Conservation (phyloP, 225 moss, liverwort and hornwort genomes). For the Ulota crispa region DNA sequence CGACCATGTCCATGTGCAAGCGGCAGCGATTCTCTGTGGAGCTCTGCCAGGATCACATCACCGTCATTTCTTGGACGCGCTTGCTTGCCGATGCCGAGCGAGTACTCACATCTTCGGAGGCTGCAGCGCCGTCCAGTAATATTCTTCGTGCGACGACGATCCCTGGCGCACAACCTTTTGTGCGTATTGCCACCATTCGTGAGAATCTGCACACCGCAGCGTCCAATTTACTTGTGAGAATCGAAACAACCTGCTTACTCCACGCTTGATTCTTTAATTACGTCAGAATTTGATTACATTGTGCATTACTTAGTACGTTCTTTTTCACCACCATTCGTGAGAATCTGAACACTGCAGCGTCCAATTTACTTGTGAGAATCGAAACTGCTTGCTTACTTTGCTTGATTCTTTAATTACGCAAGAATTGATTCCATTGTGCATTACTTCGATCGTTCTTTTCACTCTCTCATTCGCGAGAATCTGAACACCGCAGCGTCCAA, state of each 20-base stretch:
- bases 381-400: not conserved
- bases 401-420: not conserved
- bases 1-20: constrained; percentile 43
- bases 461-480: no score
- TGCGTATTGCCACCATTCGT: not conserved
- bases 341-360: no score
- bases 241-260: not conserved
- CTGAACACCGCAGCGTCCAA: no score
- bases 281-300: not conserved
- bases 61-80: constrained; percentile 44
- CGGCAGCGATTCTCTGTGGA: constrained; percentile 57
- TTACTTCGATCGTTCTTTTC: no score
- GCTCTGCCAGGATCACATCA: constrained; percentile 25
- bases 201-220: not conserved
- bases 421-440: not conserved
- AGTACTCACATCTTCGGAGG: not conserved
- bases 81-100: constrained; percentile 32
- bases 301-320: not conserved
- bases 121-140: not conserved
- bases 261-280: not conserved
- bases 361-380: constrained; percentile 13
- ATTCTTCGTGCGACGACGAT: not conserved
- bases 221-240: constrained; percentile 14
- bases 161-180: not conserved
- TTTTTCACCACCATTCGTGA: no score